Conservation (phyloP, 2,329 filamentous ascomycete species). For the Colletotrichum sp. region DNA sequence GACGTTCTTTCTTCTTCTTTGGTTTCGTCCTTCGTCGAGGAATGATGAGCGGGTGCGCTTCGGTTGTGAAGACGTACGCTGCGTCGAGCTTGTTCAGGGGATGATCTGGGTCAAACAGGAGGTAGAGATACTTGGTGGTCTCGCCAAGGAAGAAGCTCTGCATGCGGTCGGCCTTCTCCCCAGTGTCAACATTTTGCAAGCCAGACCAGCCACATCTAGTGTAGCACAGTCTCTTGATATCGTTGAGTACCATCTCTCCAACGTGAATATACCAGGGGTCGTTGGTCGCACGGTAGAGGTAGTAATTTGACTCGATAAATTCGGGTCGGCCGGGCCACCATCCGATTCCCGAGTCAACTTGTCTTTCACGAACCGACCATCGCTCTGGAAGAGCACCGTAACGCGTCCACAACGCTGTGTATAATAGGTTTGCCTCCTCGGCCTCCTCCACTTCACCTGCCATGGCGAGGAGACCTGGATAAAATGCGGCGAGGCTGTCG, state of each 20-base stretch:
- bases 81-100: slow-evolving; percentile 87
- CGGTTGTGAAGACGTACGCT: slow-evolving; percentile 92
- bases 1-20: slow-evolving; percentile 20
- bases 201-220: slow-evolving; percentile 94
- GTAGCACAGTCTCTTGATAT: slow-evolving; percentile 89
- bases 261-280: slow-evolving; percentile 97
- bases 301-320: slow-evolving; percentile 96
- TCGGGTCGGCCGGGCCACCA: slow-evolving; percentile 98
- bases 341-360: slow-evolving; percentile 83
- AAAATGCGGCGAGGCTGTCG: slow-evolving; percentile 94
- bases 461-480: slow-evolving; percentile 84
- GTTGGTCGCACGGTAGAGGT: slow-evolving; percentile 90
- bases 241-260: slow-evolving; percentile 91
- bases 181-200: slow-evolving; percentile 79
- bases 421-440: slow-evolving; percentile 86
- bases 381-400: slow-evolving; percentile 94
- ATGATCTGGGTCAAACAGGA: slow-evolving; percentile 86
- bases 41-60: slow-evolving; percentile 91
- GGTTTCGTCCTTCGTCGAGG: slow-evolving; percentile 51
- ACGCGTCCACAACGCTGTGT: slow-evolving; percentile 91
- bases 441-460: slow-evolving; percentile 92
- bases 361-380: slow-evolving; percentile 86
- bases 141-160: slow-evolving; percentile 98
- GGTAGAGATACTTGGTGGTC: slow-evolving; percentile 93
- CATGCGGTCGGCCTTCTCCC: slow-evolving; percentile 93